Evolutionary conservation across 139 green algal species (phyloP), one percentile per base, ranked within the genome.

Genomic region (Micromonas pusilla): DNA sequence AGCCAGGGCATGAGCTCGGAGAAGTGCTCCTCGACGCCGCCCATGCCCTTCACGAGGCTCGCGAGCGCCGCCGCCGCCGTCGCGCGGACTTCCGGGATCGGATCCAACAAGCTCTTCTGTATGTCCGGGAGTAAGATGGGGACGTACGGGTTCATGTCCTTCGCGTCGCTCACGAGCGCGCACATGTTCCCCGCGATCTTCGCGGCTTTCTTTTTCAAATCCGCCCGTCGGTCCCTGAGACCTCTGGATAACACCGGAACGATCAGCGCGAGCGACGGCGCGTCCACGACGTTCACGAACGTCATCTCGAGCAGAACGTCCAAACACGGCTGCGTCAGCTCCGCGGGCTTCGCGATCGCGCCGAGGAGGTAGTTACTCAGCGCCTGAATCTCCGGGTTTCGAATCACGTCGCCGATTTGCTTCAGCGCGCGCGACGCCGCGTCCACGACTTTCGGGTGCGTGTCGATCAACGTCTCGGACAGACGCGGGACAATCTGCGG

Each of bases 221-320:
- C 94, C 21, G 92, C 91, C 45, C 80, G 91, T 20, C 92, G 86
- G 78, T 98, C 93, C 4, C 91, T 80, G 72, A 99, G 86, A 63
- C 93, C 84, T 26, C 91, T 81, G 80, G 93, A 86, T 37, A 99
- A 85, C 1, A 99, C 92, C 19, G 95, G 95, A 76, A 97, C 85
- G 79, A 99, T 92, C 60, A 99, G 88, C 3, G 95, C 93, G 67
- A 97, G 84, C 34, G 87, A 94, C n/a, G 91, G 79, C 36, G 93
- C 91, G 73, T 96, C 95, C 9, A 98, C 90, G 20, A 92, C 96
- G 89, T 98, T 97, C 52, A 97, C 86, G 74, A 99, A 99, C 6
- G 88, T 86, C 0, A 93, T 98, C 70, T 88, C 83, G 37, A 98
- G 85, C 71, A 98, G 88, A 34, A 88, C 80, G 74, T 94, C 89